Evolutionary conservation across 305 asterid species (phyloP).

Genomic region (Fraxinus baroniana): DNA sequence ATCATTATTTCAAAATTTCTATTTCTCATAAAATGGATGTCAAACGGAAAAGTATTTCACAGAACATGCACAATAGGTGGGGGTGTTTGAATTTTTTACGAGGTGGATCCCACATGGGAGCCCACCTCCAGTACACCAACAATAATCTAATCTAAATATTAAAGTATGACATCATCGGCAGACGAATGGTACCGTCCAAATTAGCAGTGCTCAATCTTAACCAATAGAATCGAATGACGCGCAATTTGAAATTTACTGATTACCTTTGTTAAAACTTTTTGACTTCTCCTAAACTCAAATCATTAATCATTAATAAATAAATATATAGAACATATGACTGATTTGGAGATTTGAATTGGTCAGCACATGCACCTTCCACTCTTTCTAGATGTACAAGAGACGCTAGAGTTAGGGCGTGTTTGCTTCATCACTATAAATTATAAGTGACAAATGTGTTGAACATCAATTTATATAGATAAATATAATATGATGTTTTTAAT

Average conservation of each 20-base stretch:
- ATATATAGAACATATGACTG: background rate
- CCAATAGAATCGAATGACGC: conserved; percentile 25
- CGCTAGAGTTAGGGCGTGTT: background rate
- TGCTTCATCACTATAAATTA: background rate
- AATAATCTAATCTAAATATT: too few species aligned
- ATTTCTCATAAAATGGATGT: too few species aligned
- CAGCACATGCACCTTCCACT: conserved; percentile 12
- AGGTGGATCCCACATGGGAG: too few species aligned
- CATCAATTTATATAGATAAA: too few species aligned
- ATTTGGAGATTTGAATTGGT: conserved; percentile 34
- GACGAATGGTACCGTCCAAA: background rate
- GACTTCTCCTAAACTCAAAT: conserved; percentile 14
- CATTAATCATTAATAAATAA: background rate
- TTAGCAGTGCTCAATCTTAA: background rate
- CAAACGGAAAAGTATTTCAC: too few species aligned
- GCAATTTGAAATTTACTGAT: conserved; percentile 18
- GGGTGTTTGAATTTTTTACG: too few species aligned
- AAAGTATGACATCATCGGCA: background rate
- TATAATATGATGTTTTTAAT: too few species aligned
- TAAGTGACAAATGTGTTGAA: background rate
- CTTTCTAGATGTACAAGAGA: background rate
- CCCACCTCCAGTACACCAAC: too few species aligned
- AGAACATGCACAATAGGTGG: too few species aligned
- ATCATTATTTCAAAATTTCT: too few species aligned
- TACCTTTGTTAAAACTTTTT: background rate